Percentiles rank a stretch among this genome's conserved stretches.
Evolutionary conservation across 345 rosid species (phyloP).

Genomic region (Eucalyptus microcorys): DNA sequence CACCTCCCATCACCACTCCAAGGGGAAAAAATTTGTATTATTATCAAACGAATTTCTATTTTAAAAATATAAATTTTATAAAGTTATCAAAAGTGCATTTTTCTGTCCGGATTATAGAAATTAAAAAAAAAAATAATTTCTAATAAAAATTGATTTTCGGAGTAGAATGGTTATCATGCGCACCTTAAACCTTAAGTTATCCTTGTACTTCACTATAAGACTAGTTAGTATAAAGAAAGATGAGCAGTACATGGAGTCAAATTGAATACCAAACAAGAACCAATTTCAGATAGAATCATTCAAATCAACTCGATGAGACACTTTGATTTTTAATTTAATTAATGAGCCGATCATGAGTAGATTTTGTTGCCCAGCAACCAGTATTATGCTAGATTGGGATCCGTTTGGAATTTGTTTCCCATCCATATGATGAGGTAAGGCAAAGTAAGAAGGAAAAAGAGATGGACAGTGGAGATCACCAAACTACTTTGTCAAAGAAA

Average conservation of each 20-base stretch:
- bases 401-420: neutral
- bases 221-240: neutral
- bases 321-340: neutral
- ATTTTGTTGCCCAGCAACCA: neutral
- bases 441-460: neutral
- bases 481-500: neutral
- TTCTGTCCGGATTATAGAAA: fast-evolving
- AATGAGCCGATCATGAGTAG: neutral
- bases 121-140: too few relatives aligned
- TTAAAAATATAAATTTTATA: too few relatives aligned
- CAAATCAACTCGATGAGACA: neutral
- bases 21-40: fast-evolving
- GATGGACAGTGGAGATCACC: neutral
- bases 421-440: neutral
- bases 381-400: neutral
- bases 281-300: neutral
- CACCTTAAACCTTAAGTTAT: neutral
- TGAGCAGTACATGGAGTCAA: neutral
- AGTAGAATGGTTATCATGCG: too few relatives aligned
- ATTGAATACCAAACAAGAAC: neutral
- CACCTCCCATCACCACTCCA: fast-evolving
- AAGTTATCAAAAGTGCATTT: too few relatives aligned
- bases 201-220: neutral
- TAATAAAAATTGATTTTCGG: too few relatives aligned
- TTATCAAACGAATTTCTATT: too few relatives aligned